phyloP scores from a whole-genome alignment of 352 stramenopile genomes.

The Globisporangium spiculum region DNA sequence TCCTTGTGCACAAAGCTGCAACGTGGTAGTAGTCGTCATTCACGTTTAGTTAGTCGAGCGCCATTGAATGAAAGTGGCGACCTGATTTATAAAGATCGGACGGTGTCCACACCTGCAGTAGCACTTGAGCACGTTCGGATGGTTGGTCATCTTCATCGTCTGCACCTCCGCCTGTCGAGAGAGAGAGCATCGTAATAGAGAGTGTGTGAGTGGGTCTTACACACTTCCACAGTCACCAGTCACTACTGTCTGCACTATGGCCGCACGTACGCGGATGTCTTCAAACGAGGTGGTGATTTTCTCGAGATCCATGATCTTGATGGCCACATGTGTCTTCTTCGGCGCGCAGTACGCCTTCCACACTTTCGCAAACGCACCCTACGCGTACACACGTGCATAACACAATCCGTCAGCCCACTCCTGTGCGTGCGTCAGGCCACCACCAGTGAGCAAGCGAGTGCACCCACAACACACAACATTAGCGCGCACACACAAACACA shows the following conservation, averaged over 20 bases:
- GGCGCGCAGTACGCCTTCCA: slow-evolving; percentile 93
- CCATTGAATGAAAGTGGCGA: background rate
- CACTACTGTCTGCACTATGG: background rate
- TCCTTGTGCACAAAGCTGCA: slow-evolving; percentile 95
- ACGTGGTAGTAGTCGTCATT: background rate
- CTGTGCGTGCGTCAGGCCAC: background rate
- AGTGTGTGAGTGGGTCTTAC: background rate
- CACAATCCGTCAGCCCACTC: background rate
- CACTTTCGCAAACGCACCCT: slow-evolving; percentile 98
- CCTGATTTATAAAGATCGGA: background rate
- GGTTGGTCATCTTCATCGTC: slow-evolving; percentile 98
- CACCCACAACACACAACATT: background rate
- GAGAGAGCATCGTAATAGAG: background rate
- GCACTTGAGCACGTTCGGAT: slow-evolving; percentile 97
- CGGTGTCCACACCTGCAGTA: slow-evolving; percentile 80
- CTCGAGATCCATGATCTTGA: slow-evolving; percentile 99
- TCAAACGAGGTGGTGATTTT: slow-evolving; percentile 96
- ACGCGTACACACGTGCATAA: slow-evolving; percentile 4
- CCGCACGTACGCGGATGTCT: slow-evolving; percentile 72
- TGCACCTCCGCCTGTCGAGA: slow-evolving; percentile 89
- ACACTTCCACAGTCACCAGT: background rate
- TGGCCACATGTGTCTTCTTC: slow-evolving; percentile 90
- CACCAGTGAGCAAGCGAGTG: background rate
- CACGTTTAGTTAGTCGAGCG: background rate
- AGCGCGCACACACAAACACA: background rate